Evolutionary conservation across 2,329 filamentous ascomycete species (phyloP).

Genomic region (Cladophialophora exuberans): DNA sequence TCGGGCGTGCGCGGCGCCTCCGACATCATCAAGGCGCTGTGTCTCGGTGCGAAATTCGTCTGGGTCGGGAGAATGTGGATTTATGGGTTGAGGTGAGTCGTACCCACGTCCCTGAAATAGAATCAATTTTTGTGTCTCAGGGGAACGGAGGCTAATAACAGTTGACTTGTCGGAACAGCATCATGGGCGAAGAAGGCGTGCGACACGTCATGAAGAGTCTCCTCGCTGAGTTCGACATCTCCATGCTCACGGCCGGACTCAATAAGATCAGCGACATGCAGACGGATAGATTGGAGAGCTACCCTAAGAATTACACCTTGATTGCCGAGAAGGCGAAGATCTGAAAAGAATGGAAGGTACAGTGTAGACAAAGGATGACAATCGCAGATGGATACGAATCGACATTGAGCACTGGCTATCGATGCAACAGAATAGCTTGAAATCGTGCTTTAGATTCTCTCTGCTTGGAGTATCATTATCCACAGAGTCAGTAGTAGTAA

Average conservation of each 20-base stretch:
- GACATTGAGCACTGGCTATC: too few relatives aligned
- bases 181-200: slow-evolving; percentile 64
- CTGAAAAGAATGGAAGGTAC: too few relatives aligned
- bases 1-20: slow-evolving; percentile 60
- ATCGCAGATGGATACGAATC: too few relatives aligned
- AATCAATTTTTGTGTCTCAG: too few relatives aligned
- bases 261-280: slow-evolving; percentile 56
- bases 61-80: slow-evolving; percentile 65
- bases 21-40: slow-evolving; percentile 65
- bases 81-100: slow-evolving; percentile 51
- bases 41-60: slow-evolving; percentile 64
- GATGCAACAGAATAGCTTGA: neutral
- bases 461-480: too few relatives aligned
- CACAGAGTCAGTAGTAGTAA: too few relatives aligned
- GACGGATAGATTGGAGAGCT: slow-evolving; percentile 45
- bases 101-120: neutral
- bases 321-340: slow-evolving; percentile 41
- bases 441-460: neutral
- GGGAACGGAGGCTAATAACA: neutral
- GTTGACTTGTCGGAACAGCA: slow-evolving; percentile 38
- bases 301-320: slow-evolving; percentile 47
- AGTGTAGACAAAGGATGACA: too few relatives aligned
- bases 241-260: slow-evolving; percentile 63
- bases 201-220: slow-evolving; percentile 65
- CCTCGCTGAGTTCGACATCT: slow-evolving; percentile 64